Conservation (phyloP, 2,329 filamentous ascomycete genomes). For the Aspergillus sp. region DNA sequence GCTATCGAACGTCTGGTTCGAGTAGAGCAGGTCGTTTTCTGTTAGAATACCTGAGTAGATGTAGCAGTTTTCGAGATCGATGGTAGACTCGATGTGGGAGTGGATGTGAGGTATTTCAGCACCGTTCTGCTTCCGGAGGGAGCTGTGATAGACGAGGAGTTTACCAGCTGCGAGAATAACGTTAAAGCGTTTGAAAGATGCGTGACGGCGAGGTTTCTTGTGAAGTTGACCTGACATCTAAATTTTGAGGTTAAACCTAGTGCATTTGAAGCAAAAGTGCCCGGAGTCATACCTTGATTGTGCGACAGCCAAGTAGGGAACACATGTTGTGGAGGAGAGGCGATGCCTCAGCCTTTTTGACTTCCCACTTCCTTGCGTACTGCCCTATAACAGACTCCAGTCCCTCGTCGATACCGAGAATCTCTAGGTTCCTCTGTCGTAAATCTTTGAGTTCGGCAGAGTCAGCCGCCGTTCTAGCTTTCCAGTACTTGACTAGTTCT, state of each 20-base stretch:
- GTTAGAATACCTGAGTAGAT: slow-evolving; percentile 65
- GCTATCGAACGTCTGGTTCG: slow-evolving; percentile 64
- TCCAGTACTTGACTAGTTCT: slow-evolving; percentile 63
- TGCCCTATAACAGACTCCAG: slow-evolving; percentile 65
- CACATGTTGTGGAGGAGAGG: slow-evolving; percentile 68
- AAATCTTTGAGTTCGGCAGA: slow-evolving; percentile 58
- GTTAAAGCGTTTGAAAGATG: slow-evolving; percentile 60
- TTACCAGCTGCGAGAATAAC: slow-evolving; percentile 62
- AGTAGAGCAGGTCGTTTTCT: slow-evolving; percentile 62
- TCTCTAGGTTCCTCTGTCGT: slow-evolving; percentile 58
- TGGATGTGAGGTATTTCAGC: slow-evolving; percentile 60
- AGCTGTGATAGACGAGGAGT: slow-evolving; percentile 62
- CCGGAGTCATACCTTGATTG: slow-evolving; percentile 48
- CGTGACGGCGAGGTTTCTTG: slow-evolving; percentile 62
- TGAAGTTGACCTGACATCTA: slow-evolving; percentile 62
- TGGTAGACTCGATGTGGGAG: slow-evolving; percentile 58
- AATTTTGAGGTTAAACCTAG: neutral
- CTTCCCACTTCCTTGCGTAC: slow-evolving; percentile 68
- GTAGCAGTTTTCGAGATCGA: slow-evolving; percentile 64
- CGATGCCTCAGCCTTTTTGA: slow-evolving; percentile 62
- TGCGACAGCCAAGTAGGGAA: slow-evolving; percentile 61
- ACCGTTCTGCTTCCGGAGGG: slow-evolving; percentile 56
- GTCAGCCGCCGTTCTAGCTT: slow-evolving; percentile 55
- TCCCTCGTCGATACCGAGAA: slow-evolving; percentile 65
- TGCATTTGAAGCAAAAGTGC: neutral